A percentile compares a stretch with the other conserved stretches of the same genome.
These are phyloP conservation scores for Phytopythium cucurbitacearum DNA, from an alignment of 352 stramenopile genomes.

Conservation along the genomic window DNA sequence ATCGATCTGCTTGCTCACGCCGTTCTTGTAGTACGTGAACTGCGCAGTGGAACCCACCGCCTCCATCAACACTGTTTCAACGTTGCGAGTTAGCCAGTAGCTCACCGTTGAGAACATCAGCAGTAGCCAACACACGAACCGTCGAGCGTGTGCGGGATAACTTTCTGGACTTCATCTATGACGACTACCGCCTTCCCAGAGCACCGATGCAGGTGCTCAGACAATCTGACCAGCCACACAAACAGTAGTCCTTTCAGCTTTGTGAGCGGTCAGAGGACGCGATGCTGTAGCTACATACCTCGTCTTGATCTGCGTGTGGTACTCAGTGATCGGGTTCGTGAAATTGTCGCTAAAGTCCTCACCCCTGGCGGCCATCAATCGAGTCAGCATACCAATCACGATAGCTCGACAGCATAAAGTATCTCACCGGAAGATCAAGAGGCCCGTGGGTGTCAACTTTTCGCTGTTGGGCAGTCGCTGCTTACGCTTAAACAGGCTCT, in stretches of 20 bases:
- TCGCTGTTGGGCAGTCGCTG: conserved; percentile 68
- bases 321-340: conserved; percentile 74
- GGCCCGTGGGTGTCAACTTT: conserved; percentile 54
- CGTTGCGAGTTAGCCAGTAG: no score
- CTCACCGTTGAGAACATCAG: conserved; percentile 1
- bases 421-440: conserved; percentile 72
- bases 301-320: conserved; percentile 84
- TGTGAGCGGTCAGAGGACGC: background rate
- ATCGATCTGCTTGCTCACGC: conserved; percentile 56
- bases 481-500: conserved; percentile 80
- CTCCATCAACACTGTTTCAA: conserved; percentile 59
- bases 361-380: conserved; percentile 26
- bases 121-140: conserved; percentile 22
- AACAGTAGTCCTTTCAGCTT: conserved; percentile 1
- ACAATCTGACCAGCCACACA: conserved; percentile 35
- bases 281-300: conserved; percentile 21
- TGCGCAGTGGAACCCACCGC: conserved; percentile 63
- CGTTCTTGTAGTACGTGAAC: conserved; percentile 76
- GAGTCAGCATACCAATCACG: conserved; percentile 3
- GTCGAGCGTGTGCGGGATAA: conserved; percentile 87
- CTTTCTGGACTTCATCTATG: conserved; percentile 91
- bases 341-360: conserved; percentile 87
- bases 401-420: background rate
- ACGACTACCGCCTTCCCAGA: conserved; percentile 86
- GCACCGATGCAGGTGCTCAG: conserved; percentile 75